Evolutionary conservation across 257 asterid species (phyloP).

Genomic region (Solanum chiquidenum): DNA sequence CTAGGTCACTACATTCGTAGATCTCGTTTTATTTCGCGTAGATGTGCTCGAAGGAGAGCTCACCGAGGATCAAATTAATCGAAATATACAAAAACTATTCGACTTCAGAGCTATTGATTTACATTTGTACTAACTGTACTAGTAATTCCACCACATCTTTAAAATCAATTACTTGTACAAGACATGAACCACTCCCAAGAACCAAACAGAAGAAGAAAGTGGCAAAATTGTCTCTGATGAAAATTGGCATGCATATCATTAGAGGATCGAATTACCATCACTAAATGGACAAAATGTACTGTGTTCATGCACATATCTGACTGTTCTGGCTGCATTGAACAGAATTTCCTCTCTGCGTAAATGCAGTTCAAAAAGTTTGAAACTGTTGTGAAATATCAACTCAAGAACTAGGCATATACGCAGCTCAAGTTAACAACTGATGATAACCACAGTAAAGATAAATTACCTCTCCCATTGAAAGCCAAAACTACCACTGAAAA

Average conservation of each 20-base stretch:
- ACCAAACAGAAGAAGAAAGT: not conserved
- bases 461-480: not conserved
- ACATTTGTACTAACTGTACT: not conserved
- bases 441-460: not conserved
- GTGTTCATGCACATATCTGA: not conserved
- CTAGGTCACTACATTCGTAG: not conserved
- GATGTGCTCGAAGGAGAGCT: not conserved
- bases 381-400: not conserved
- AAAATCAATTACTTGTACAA: not conserved
- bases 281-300: not conserved
- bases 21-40: not conserved
- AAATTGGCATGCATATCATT: not conserved
- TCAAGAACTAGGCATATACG: not conserved
- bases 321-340: not conserved
- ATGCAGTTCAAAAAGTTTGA: not conserved
- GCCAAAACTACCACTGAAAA: not conserved
- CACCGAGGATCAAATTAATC: not conserved
- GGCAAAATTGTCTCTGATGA: not conserved
- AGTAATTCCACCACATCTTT: not conserved
- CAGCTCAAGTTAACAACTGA: not conserved
- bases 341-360: not conserved
- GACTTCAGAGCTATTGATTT: not conserved
- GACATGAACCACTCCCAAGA: not conserved
- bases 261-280: not conserved
- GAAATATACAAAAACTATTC: not conserved